Evolutionary conservation across 495 filamentous ascomycete species (phyloP).

Genomic region (Parachaetomium inaequale): DNA sequence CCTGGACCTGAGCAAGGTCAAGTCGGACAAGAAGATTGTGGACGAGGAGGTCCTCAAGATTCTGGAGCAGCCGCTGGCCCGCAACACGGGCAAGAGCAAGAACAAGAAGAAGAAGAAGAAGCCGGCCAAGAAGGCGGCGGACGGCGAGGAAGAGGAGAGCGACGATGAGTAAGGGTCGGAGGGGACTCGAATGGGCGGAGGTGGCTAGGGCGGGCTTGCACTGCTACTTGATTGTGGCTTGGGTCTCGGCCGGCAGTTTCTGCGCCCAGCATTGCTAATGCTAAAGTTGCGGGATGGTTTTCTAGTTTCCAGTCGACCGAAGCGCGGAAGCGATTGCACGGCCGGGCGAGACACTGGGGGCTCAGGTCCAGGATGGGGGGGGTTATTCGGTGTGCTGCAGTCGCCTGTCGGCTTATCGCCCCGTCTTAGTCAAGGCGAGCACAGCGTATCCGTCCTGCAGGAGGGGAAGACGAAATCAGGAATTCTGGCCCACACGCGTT

Average conservation of each 20-base stretch:
- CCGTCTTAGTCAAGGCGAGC: conserved; percentile 19
- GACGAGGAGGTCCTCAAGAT: conserved; percentile 94
- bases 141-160: conserved; percentile 37
- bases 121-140: conserved; percentile 61
- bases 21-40: conserved; percentile 95
- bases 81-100: conserved; percentile 74
- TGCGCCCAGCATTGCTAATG: not conserved
- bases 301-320: not conserved
- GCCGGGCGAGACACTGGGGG: conserved; percentile 1
- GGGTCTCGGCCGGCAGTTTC: not conserved
- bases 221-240: not conserved
- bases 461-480: not conserved
- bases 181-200: not conserved
- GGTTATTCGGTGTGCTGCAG: conserved; percentile 7
- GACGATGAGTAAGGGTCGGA: conserved; percentile 36
- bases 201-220: not conserved
- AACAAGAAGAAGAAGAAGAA: conserved; percentile 82
- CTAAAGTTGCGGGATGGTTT: not conserved
- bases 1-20: conserved; percentile 70
- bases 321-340: conserved; percentile 9
- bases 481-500: conserved; percentile 2
- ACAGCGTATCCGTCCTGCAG: not conserved
- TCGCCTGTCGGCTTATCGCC: conserved; percentile 23
- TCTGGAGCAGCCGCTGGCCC: conserved; percentile 76
- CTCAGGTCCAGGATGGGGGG: not conserved